Conservation (phyloP, 257 asterid genomes). For the Capsicum chinense region DNA sequence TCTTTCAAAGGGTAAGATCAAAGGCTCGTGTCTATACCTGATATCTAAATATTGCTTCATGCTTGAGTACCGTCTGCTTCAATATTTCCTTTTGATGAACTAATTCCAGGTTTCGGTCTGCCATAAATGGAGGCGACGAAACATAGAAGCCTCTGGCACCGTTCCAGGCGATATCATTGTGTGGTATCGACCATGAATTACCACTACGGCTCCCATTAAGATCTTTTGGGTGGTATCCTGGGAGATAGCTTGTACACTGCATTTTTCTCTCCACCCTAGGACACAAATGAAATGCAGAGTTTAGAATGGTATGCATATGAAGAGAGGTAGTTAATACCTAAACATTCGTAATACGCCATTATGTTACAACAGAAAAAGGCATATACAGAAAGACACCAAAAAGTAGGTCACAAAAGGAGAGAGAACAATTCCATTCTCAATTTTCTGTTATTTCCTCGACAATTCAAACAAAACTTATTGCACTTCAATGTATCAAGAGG, state of each 20-base stretch:
- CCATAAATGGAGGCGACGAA: constrained; percentile 39
- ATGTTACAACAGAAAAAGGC: background rate
- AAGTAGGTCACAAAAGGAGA: background rate
- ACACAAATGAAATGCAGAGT: constrained; percentile 1
- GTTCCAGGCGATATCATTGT: constrained; percentile 41
- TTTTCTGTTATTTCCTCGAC: background rate
- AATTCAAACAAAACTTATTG: background rate
- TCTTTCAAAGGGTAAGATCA: background rate
- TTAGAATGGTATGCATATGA: background rate
- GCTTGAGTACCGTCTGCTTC: constrained; percentile 66
- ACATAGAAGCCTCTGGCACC: constrained; percentile 42
- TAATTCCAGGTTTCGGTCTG: constrained; percentile 34
- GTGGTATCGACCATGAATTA: constrained; percentile 44
- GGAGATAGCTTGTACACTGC: constrained; percentile 58
- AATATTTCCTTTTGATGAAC: constrained; percentile 52
- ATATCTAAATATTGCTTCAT: constrained; percentile 68
- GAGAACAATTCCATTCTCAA: background rate
- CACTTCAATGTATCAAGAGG: background rate
- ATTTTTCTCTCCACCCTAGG: constrained; percentile 36
- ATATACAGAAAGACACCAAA: background rate
- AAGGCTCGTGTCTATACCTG: constrained; percentile 52
- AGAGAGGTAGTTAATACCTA: background rate
- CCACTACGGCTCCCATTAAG: constrained; percentile 50
- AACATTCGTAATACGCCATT: background rate
- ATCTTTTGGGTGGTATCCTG: constrained; percentile 49